These are phyloP conservation scores for Globisporangium okanoganense DNA, from an alignment of 352 stramenopile species.

Conservation along the genomic window DNA sequence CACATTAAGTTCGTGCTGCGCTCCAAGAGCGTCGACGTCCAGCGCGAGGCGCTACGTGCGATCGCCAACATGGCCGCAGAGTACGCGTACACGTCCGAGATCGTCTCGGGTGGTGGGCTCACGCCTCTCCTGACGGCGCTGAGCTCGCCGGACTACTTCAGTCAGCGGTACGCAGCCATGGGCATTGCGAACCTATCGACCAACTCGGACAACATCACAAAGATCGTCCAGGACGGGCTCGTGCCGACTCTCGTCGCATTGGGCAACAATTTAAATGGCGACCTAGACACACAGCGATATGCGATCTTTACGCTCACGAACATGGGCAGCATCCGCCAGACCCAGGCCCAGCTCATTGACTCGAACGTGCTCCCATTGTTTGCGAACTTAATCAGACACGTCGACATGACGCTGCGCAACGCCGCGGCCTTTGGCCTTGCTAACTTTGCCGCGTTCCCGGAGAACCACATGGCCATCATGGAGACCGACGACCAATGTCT, in stretches of 20 bases:
- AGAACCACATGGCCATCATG: conserved; percentile 89
- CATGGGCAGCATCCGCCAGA: conserved; percentile 80
- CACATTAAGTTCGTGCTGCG: conserved; percentile 95
- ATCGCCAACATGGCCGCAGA: conserved; percentile 96
- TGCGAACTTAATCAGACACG: conserved; percentile 60
- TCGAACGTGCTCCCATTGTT: conserved; percentile 73
- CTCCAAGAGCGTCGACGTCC: conserved; percentile 89
- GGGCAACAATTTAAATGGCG: conserved; percentile 74
- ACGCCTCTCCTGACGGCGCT: conserved; percentile 88
- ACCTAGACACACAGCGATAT: conserved; percentile 92
- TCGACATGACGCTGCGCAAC: conserved; percentile 86
- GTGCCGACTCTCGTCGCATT: conserved; percentile 87
- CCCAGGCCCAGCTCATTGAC: conserved; percentile 83
- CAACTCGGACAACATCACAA: conserved; percentile 87
- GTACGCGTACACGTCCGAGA: conserved; percentile 90
- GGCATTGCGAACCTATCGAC: conserved; percentile 94
- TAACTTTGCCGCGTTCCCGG: conserved; percentile 92
- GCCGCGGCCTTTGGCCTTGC: conserved; percentile 89
- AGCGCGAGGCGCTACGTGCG: conserved; percentile 91
- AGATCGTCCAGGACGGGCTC: conserved; percentile 89
- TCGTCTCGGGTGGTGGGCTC: conserved; percentile 89
- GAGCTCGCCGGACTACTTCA: conserved; percentile 89
- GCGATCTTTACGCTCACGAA: conserved; percentile 93
- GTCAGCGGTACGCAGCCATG: conserved; percentile 94
- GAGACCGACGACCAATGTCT: conserved; percentile 38